Base-by-base conservation (phyloP, 768 basidiomycete genomes). In the Termitomyces titanicus region DNA sequence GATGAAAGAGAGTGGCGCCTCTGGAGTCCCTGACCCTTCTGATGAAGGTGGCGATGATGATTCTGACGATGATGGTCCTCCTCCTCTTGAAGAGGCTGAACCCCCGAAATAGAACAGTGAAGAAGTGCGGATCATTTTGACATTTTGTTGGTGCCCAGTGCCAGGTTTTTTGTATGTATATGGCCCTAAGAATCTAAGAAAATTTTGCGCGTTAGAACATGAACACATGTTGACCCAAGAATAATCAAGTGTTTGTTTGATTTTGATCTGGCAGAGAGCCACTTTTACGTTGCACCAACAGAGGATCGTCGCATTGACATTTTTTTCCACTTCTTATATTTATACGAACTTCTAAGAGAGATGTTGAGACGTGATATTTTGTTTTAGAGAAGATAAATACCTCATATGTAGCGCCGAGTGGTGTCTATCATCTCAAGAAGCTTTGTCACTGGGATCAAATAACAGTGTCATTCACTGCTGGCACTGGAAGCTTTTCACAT, bases 61-160 rank as follows among this genome's bases (percentile, higher is more conserved):
- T 53, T 71, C 74, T 6, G 82, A 83, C 53, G 85, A 84, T 47
- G 88, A 85, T 39, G 88, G 84, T 48, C 89, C 89, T 53, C 91
- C 91, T 49, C 88, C 90, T 62, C 85, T 93, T 45, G 91, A 92
- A 73, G 83, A 85, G n/a, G 76, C 75, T 29, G 79, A 81, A 63
- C 65, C 74, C 20, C 27, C 71, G 45, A 79, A 79, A 64, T 76
- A 71, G 66, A 65, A 29, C n/a, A 24, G 27, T 49, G 3, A 18
- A 10, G 43, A 27, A 9, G 25, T 44, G 4, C 9, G 17, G 17
- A 15, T 38, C 3, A n/a, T 51, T 34, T 34, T 46, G 42, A 50
- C 13, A 34, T 47, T 17, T 47, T 3, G 15, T 15, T 48, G 13
- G 22, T 37, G 17, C 10, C 8, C 3, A 22, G 22, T 7, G 13